Evolutionary conservation across 2,329 filamentous ascomycete species (phyloP).

Genomic region (Fusarium euwallaceae): DNA sequence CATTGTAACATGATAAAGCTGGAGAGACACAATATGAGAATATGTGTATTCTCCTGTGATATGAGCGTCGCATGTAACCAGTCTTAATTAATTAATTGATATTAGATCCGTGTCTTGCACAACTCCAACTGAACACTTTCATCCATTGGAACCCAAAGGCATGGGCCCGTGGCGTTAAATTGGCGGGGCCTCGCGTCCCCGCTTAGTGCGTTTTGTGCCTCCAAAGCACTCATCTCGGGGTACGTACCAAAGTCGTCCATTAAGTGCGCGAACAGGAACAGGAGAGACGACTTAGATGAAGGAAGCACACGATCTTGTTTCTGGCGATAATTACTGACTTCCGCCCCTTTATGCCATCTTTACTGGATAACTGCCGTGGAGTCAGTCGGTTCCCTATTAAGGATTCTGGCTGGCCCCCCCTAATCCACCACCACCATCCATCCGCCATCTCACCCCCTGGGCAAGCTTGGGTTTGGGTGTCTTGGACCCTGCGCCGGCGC

Average conservation of each 20-base stretch:
- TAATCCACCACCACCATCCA: constrained; percentile 8
- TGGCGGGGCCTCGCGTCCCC: constrained; percentile 32
- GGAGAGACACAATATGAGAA: neutral
- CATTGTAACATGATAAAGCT: neutral
- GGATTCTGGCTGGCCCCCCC: constrained; percentile 19
- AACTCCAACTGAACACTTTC: neutral
- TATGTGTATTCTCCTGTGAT: neutral
- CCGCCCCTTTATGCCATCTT: neutral
- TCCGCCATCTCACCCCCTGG: constrained; percentile 15
- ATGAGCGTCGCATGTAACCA: neutral
- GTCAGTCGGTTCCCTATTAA: constrained; percentile 17
- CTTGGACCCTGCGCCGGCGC: constrained; percentile 42
- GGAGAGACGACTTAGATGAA: neutral
- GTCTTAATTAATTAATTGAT: neutral
- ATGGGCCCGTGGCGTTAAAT: constrained; percentile 37
- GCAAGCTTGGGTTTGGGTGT: constrained; percentile 14
- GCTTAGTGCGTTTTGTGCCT: constrained; percentile 34
- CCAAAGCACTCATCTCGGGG: constrained; percentile 1
- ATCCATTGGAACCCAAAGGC: constrained; percentile 18
- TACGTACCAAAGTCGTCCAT: neutral
- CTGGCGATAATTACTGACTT: neutral
- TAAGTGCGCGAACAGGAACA: neutral
- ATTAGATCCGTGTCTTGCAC: neutral
- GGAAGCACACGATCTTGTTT: neutral
- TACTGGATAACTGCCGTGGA: constrained; percentile 9